A percentile compares a stretch with the other conserved stretches of the same genome.
Conservation (phyloP, 345 rosid species). For the Arabidopsis suecica region DNA sequence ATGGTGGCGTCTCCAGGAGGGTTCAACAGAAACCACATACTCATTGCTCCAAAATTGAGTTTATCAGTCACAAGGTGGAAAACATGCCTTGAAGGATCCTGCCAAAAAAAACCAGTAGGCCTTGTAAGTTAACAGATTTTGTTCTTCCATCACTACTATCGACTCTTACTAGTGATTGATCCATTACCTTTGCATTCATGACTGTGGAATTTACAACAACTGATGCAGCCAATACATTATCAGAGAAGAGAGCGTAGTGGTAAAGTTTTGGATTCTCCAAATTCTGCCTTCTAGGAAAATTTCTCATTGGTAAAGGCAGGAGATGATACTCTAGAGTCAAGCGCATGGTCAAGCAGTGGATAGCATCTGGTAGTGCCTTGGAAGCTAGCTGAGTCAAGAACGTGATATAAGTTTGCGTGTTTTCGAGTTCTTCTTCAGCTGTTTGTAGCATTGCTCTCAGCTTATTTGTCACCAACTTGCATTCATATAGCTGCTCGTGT, state of each 20-base stretch:
- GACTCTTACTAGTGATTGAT: background rate
- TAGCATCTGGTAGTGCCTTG: constrained; percentile 81
- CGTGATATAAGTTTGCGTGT: constrained; percentile 76
- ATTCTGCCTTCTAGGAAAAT: constrained; percentile 76
- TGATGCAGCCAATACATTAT: constrained; percentile 47
- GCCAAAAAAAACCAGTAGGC: background rate
- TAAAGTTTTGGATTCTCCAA: constrained; percentile 69
- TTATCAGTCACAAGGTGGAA: constrained; percentile 65
- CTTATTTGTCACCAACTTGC: constrained; percentile 85
- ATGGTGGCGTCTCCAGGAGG: constrained; percentile 53
- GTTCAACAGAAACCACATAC: constrained; percentile 58
- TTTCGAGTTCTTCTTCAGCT: constrained; percentile 83
- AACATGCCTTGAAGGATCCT: constrained; percentile 49
- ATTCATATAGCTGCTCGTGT: constrained; percentile 70
- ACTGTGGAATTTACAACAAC: constrained; percentile 45
- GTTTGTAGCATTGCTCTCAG: constrained; percentile 93
- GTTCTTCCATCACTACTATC: too few relatives aligned
- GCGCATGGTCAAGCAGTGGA: constrained; percentile 95
- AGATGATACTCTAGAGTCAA: constrained; percentile 82
- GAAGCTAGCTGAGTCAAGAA: constrained; percentile 90
- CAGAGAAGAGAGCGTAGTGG: constrained; percentile 46
- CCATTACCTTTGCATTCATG: constrained; percentile 38
- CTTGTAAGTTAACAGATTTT: too few relatives aligned
- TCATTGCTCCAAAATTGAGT: constrained; percentile 57
- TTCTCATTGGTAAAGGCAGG: constrained; percentile 79